Evolutionary conservation across 208 protist genomes (phyloP).

Genomic region (Naegleria fowleri): DNA sequence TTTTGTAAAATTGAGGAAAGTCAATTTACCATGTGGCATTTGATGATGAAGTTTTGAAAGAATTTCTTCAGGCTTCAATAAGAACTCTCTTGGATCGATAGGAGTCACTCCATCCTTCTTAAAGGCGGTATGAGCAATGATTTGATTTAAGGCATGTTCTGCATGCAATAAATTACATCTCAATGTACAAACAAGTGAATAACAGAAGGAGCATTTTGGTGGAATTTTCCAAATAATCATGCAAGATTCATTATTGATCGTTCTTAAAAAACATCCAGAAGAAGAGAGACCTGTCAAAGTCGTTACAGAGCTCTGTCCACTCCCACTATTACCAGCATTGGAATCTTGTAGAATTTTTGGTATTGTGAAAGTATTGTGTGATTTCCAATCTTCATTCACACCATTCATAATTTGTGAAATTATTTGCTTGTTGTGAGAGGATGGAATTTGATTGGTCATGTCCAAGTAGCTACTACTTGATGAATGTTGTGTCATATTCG

Average conservation of each 20-base stretch:
- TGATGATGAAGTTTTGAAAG: neutral
- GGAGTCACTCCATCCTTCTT: neutral
- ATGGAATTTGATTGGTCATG: neutral
- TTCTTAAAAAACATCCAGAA: neutral
- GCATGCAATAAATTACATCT: neutral
- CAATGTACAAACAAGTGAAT: neutral
- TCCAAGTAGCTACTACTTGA: no score
- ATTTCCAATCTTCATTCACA: neutral
- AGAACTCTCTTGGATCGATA: neutral
- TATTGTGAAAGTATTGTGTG: neutral
- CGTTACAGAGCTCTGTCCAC: no score
- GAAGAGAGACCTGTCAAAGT: no score
- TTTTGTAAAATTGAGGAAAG: neutral
- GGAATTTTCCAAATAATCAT: neutral
- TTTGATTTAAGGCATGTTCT: neutral
- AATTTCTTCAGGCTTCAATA: neutral
- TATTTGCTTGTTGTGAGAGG: neutral
- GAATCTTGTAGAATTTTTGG: neutral
- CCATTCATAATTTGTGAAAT: neutral
- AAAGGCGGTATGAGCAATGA: neutral
- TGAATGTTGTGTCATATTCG: neutral
- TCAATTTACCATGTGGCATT: neutral
- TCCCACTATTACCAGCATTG: neutral
- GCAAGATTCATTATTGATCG: neutral
- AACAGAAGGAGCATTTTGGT: neutral